Percentiles rank a stretch among this genome's conserved stretches.
Conservation (phyloP, 1,139 yeast species). For the Sugiyamaella novakii region DNA sequence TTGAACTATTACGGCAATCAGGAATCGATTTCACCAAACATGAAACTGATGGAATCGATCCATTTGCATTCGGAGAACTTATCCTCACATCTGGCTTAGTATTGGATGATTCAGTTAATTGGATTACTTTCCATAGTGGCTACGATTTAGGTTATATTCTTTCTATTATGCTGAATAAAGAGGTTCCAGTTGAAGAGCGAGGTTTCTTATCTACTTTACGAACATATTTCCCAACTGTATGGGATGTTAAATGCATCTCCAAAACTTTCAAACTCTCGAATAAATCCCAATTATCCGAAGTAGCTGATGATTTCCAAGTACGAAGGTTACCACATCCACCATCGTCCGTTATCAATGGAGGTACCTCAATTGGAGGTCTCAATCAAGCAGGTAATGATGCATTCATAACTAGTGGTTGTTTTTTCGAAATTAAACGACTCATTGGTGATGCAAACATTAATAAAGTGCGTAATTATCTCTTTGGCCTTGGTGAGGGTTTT, state of each 20-base stretch:
- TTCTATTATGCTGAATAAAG: slow-evolving; percentile 71
- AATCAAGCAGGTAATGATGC: slow-evolving; percentile 58
- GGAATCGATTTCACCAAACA: slow-evolving; percentile 83
- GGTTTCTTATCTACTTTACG: slow-evolving; percentile 75
- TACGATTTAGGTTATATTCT: slow-evolving; percentile 91
- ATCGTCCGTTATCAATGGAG: slow-evolving; percentile 30
- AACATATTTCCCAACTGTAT: slow-evolving; percentile 77
- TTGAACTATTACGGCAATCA: slow-evolving; percentile 72
- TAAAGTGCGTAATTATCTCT: slow-evolving; percentile 39
- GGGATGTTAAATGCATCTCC: slow-evolving; percentile 81
- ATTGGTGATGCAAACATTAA: slow-evolving; percentile 40
- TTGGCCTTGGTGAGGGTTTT: slow-evolving; percentile 42
- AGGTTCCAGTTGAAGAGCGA: slow-evolving; percentile 78
- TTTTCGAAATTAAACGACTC: slow-evolving; percentile 51
- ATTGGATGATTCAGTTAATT: slow-evolving; percentile 68
- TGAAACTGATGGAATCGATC: slow-evolving; percentile 76
- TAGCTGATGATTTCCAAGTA: slow-evolving; percentile 54
- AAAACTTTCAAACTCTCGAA: slow-evolving; percentile 45
- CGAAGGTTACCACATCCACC: slow-evolving; percentile 35
- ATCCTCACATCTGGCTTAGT: slow-evolving; percentile 85
- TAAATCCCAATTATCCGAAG: slow-evolving; percentile 44
- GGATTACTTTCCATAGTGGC: slow-evolving; percentile 91
- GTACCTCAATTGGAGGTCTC: slow-evolving; percentile 23
- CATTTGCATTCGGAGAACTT: slow-evolving; percentile 78
- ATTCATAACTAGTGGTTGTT: slow-evolving; percentile 52